A percentile compares a stretch with the other conserved stretches of the same genome.
Conservation (phyloP, 768 basidiomycete species). For the Hericium coralloides region DNA sequence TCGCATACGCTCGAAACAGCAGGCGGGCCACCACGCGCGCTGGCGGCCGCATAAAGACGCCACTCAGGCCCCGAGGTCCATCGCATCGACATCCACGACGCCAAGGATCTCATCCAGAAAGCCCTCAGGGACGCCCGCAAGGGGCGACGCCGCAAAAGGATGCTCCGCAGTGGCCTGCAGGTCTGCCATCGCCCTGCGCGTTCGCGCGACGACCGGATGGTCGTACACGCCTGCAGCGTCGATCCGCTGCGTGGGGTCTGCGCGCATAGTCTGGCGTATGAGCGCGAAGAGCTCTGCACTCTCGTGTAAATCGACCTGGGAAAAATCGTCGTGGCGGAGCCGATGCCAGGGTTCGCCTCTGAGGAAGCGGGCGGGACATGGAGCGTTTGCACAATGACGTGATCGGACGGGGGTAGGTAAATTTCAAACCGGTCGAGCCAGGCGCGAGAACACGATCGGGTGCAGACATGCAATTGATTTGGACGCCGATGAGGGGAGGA, state of each 20-base stretch:
- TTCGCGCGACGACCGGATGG: conserved; percentile 57
- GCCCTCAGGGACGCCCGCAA: conserved; percentile 48
- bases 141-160: conserved; percentile 50
- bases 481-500: no score
- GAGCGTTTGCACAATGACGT: neutral
- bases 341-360: conserved; percentile 95
- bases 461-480: neutral
- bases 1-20: neutral
- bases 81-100: conserved; percentile 13
- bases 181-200: conserved; percentile 47
- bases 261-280: conserved; percentile 71
- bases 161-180: conserved; percentile 27
- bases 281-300: conserved; percentile 51
- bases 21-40: neutral
- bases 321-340: conserved; percentile 84
- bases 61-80: conserved; percentile 18
- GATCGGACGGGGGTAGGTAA: neutral
- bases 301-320: conserved; percentile 69
- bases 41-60: neutral
- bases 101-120: conserved; percentile 60
- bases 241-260: conserved; percentile 53
- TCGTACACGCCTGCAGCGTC: conserved; percentile 45
- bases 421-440: neutral
- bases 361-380: conserved; percentile 5
- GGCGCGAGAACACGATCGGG: neutral